A percentile compares a stretch with the other conserved stretches of the same genome.
Conservation (phyloP, 2,329 filamentous ascomycete genomes). For the Fusarium pilosicola region DNA sequence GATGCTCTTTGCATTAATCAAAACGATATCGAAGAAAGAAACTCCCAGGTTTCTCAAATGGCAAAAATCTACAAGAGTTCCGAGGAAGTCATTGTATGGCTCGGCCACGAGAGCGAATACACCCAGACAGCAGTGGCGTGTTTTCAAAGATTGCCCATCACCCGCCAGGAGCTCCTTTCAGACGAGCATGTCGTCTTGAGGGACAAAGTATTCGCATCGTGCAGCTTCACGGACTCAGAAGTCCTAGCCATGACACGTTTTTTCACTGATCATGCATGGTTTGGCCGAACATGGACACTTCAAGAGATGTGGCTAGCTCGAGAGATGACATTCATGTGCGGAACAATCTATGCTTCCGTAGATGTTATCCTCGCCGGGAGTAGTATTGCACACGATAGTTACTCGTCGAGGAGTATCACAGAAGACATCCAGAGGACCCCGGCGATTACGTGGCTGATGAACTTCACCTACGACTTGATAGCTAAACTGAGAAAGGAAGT, state of each 20-base stretch:
- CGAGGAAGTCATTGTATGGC: neutral
- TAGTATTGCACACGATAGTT: neutral
- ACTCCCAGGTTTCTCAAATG: neutral
- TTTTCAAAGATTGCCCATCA: neutral
- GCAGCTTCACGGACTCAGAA: neutral
- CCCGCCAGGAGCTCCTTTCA: neutral
- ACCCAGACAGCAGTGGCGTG: neutral
- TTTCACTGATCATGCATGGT: neutral
- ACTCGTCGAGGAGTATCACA: neutral
- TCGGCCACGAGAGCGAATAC: neutral
- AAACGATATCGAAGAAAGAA: neutral
- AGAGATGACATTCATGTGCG: neutral
- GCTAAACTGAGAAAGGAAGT: neutral
- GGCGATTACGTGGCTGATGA: neutral
- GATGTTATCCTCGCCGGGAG: neutral
- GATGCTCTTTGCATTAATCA: conserved; percentile 1
- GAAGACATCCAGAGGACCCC: neutral
- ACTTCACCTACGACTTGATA: neutral
- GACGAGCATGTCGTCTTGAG: neutral
- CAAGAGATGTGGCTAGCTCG: conserved; percentile 7
- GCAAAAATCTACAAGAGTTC: neutral
- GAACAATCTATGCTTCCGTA: neutral
- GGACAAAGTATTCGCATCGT: neutral
- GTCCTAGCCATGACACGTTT: neutral
- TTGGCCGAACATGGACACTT: conserved; percentile 4